Base-by-base conservation (phyloP, 176 grass and related monocot species). In the Microstegium vimineum region DNA sequence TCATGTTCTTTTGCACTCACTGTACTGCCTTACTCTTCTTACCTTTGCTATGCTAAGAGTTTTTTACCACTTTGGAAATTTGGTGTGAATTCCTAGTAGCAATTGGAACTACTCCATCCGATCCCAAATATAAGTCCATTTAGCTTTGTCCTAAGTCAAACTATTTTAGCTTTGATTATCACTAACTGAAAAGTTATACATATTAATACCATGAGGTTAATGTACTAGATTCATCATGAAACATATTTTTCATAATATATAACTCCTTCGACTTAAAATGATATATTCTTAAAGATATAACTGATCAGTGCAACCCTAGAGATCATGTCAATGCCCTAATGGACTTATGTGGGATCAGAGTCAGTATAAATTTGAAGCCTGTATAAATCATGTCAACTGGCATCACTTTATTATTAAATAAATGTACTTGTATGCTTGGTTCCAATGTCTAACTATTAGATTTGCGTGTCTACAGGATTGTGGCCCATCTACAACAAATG, bases 401-500 rank as follows among this genome's bases (percentile, higher is more conserved):
- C 35, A 25, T 28, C 31, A 40, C 17, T 62, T 35, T 11, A 9
- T n/a, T n/a, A n/a, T 0, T 71, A 38, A n/a, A n/a, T n/a, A n/a
- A 73, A 25, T 64, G 32, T 56, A 18, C 41, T 22, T 49, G 7
- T 57, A 14, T 33, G 62, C 7, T 52, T 81, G 15, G 6, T 10
- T 49, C 66, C 41, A 49, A 47, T 57, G 22, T 59, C 8, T 52
- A 54, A 77, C 18, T 31, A 69, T 14, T 20, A 22, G 7, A 59
- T 16, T 22, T 47, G 0, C 4, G 23, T 69, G 64, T 86, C 76
- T 34, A 34, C 85, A 98, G 92, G 92, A 98, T 61, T 91, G 84
- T 45, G 59, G 90, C 82, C 79, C 67, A 65, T 82, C 87, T 70
- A 83, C 89, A 40, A 88, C 85, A 80, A 90, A 74, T 23, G 81